These are phyloP conservation scores for Yamadazyma friedrichii DNA, from an alignment of 1,139 yeast genomes.

Conservation along the genomic window DNA sequence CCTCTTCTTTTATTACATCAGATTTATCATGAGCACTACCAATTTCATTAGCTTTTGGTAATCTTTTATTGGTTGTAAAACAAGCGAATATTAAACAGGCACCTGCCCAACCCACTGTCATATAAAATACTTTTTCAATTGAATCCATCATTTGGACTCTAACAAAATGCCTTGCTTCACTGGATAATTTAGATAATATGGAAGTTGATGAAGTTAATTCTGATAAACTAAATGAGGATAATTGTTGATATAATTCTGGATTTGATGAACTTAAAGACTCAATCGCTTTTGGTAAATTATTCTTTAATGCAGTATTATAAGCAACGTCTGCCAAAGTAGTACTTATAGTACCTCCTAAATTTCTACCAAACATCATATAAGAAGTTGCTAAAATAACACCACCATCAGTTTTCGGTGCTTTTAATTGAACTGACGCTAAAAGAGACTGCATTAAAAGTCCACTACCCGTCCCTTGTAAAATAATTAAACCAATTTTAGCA, in stretches of 20 bases:
- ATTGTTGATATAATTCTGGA: constrained; percentile 18
- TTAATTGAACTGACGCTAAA: constrained; percentile 28
- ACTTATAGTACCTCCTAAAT: constrained; percentile 32
- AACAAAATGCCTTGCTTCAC: constrained; percentile 25
- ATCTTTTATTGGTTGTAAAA: constrained; percentile 27
- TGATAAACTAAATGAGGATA: constrained; percentile 16
- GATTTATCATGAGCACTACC: background rate
- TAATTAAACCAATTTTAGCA: constrained; percentile 33
- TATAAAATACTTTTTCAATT: constrained; percentile 32
- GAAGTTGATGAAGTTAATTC: constrained; percentile 21
- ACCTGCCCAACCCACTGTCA: constrained; percentile 27
- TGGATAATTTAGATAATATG: constrained; percentile 20
- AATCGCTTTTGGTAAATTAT: constrained; percentile 18
- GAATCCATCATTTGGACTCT: constrained; percentile 29
- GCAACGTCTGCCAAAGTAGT: constrained; percentile 34
- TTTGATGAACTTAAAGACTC: constrained; percentile 14
- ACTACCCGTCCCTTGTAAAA: constrained; percentile 29
- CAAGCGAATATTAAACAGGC: constrained; percentile 20
- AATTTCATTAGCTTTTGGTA: constrained; percentile 20
- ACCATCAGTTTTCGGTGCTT: constrained; percentile 39
- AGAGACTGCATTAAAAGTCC: constrained; percentile 33
- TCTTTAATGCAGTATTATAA: constrained; percentile 28
- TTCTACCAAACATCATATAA: constrained; percentile 29
- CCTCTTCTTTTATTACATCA: too few species aligned
- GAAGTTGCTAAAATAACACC: constrained; percentile 37